Evolutionary conservation across 768 basidiomycete species (phyloP), one percentile per base, ranked within the genome.

Genomic region (Termitomyces sp.): DNA sequence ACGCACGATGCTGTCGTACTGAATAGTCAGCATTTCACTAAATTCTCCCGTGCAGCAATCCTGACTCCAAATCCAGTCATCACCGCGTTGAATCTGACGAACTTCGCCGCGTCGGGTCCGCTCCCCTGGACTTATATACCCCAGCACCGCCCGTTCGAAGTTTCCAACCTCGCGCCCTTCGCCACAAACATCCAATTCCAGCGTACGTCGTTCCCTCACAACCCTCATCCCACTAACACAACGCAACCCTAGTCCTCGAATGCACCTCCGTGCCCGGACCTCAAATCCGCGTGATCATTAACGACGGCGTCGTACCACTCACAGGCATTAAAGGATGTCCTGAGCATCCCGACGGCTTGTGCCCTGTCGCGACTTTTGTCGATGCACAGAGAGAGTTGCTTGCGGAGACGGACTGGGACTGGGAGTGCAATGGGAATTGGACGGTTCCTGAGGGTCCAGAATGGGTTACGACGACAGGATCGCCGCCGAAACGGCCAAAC

Each of bases 161-260:
- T 83, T 0, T 81, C 92, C 5, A 82, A 93, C 60, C 76, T 94
- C 36, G 86, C 90, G 18, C 93, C 94, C 0, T 97, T 97, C 70
- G 87, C 87, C 0, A 90, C 92, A 26, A 95, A 95, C 65, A 68
- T 95, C 20, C 90, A 92, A 66, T 88, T 95, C 78, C 93, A 96
- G 72, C 76, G 91, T 93, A 71, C 56, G 79, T 74, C 14, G 6
- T 51, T 20, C 41, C 26, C 44, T 26, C 14, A 2, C 14, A 24
- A 16, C 46, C 33, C 32, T 49, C 22, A 20, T 38, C 33, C 55
- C 18, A 60, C 66, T 45, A 8, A 45, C 24, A 45, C 22, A 45
- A 63, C 61, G 36, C 14, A 65, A 16, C 20, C 51, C 6, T 68
- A 92, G 85, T 91, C 9, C 75, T 92, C 0, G 77, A 79, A 56